A percentile compares a stretch with the other conserved stretches of the same genome.
phyloP scores from a whole-genome alignment of 305 asterid species.

The Coffea humblotiana region DNA sequence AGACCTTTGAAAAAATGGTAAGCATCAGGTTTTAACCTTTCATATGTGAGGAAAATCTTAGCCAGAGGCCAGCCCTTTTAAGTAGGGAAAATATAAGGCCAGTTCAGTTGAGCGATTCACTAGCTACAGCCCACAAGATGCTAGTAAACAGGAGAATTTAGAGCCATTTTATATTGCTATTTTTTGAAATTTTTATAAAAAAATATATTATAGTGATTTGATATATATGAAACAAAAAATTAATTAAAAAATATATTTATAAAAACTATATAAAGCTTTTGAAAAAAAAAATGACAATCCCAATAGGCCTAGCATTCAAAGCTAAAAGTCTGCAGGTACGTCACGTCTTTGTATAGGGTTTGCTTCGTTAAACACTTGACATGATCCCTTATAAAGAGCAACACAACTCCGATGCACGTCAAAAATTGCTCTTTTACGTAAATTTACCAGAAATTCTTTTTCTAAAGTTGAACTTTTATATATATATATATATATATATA shows the following conservation, averaged over 20 bases:
- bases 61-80: too few species aligned
- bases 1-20: neutral
- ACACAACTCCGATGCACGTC: neutral
- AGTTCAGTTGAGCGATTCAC: neutral
- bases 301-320: neutral
- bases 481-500: too few species aligned
- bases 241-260: too few species aligned
- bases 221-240: too few species aligned
- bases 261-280: too few species aligned
- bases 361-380: neutral
- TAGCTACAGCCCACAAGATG: neutral
- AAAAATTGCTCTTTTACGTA: neutral
- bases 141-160: neutral
- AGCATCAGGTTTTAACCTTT: neutral
- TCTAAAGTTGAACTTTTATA: neutral
- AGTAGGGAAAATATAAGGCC: neutral
- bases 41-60: neutral
- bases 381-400: neutral
- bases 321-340: neutral
- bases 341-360: neutral
- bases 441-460: too few species aligned
- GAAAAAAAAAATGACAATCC: too few species aligned
- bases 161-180: too few species aligned
- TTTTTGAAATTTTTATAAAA: too few species aligned
- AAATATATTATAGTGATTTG: too few species aligned